phyloP scores from a whole-genome alignment of 805 yeast species.

The Starmerella bacillaris region DNA sequence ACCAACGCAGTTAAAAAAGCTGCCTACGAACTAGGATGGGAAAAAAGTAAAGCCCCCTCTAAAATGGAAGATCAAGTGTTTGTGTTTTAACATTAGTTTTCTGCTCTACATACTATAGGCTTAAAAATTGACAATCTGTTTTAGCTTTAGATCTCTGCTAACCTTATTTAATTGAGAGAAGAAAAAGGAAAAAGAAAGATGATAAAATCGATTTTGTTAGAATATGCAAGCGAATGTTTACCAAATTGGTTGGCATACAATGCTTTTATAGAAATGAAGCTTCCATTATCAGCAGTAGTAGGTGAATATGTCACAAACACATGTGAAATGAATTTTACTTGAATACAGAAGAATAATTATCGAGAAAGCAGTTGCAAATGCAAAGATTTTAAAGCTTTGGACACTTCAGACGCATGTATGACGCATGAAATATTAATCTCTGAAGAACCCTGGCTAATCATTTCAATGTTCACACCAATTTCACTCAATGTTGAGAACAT shows the following conservation, averaged over 20 bases:
- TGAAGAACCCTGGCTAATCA: constrained; percentile 97
- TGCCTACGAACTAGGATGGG: constrained; percentile 55
- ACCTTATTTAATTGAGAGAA: too few species aligned
- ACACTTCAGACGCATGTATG: constrained; percentile 61
- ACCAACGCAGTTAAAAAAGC: constrained; percentile 66
- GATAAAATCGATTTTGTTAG: too few species aligned
- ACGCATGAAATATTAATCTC: constrained; percentile 95
- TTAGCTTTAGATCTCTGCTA: too few species aligned
- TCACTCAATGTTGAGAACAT: constrained; percentile 91
- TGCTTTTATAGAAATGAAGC: too few species aligned
- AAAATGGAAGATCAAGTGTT: constrained; percentile 84
- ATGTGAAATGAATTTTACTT: too few species aligned
- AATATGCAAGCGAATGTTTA: too few species aligned
- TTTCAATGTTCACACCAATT: constrained; percentile 81
- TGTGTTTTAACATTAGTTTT: constrained; percentile 36
- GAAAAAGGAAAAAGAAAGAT: too few species aligned
- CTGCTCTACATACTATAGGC: not conserved
- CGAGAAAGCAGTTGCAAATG: constrained; percentile 44
- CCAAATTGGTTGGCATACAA: too few species aligned
- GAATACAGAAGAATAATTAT: too few species aligned
- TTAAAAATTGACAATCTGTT: not conserved
- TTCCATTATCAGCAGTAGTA: too few species aligned
- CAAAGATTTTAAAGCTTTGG: constrained; percentile 70
- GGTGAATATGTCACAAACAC: too few species aligned
- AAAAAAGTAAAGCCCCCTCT: constrained; percentile 74